Base-by-base conservation (phyloP, 1,139 yeast genomes). In the Hyphopichia burtonii region DNA sequence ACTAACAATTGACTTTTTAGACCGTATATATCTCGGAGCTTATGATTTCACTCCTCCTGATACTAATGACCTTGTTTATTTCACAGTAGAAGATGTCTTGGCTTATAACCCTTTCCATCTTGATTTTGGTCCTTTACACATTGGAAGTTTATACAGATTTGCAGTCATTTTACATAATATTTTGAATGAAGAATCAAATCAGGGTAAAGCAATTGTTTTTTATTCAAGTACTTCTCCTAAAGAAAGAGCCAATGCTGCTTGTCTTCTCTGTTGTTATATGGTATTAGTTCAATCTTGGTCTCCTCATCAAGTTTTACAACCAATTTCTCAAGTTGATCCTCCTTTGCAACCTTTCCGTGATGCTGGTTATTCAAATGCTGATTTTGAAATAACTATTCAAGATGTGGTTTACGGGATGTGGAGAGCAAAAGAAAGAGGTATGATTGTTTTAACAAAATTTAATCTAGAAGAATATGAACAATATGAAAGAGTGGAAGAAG, bases 281-380 rank as follows among this genome's bases (percentile, higher is more conserved):
- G 83, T 93, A 0, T 69, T 93, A 46, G 91, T 93, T 15, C 99
- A 93, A 61, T 85, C 91, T 16, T 93, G 99, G 99, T 90, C 97
- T 1, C 99, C 99, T 0, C 99, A 93, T 63, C 93, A 93, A 62
- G 99, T 93, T 0, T 70, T 93, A 49, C 97, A 95, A 49, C 99
- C 99, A 1, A 79, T 93, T 42, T 82, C 95, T 3, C 98, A 93
- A 61, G 82, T 86, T 3, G 93, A 86, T 39, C 97, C 96, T 1
- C 97, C 99, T 2, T 84, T 91, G 53, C 91, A 86, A 83, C 85
- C 93, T 1, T 93, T 91, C 63, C 76, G 99, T 60, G 99, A 93
- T 63, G 99, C 99, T 0, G 99, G 99, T 2, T 93, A 93, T 63
- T 87, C 96, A 4, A 85, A 83, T 44, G 96, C 98, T 0, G 99